Evolutionary conservation across 2,329 filamentous ascomycete species (phyloP).

Genomic region (Talaromyces sp.): DNA sequence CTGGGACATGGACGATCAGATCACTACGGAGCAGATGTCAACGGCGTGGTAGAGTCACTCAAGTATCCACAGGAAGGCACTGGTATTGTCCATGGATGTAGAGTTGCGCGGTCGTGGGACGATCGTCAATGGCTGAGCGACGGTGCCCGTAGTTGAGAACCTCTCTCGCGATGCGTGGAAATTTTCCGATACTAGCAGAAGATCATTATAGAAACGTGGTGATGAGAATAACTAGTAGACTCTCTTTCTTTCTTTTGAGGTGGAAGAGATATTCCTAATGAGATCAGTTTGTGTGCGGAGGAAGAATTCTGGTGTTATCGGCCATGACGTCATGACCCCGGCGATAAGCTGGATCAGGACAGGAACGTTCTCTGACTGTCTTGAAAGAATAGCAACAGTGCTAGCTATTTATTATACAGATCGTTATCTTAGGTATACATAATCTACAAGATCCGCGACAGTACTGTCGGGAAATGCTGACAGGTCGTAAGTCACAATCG

Average conservation of each 20-base stretch:
- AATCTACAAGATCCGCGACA: neutral
- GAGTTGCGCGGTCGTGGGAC: neutral
- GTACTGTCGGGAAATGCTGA: neutral
- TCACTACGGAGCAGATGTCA: neutral
- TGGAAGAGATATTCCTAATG: neutral
- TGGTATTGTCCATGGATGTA: neutral
- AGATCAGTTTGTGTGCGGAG: too few relatives aligned
- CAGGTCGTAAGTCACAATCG: neutral
- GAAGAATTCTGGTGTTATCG: neutral
- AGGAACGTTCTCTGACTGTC: neutral
- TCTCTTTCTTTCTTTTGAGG: neutral
- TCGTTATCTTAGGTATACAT: neutral
- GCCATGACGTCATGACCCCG: slow-evolving; percentile 1
- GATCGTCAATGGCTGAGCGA: neutral
- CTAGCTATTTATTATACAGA: neutral
- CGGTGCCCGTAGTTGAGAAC: neutral
- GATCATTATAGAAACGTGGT: neutral
- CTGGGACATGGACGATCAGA: neutral
- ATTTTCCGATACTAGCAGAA: neutral
- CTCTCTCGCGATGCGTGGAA: neutral
- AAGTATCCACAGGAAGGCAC: neutral
- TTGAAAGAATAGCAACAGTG: too few relatives aligned
- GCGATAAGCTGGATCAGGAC: slow-evolving; percentile 4
- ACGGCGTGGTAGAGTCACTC: neutral
- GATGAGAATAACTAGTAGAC: neutral